Base-by-base conservation (phyloP, 495 filamentous ascomycete species). In the Penicillium pancosmium region DNA sequence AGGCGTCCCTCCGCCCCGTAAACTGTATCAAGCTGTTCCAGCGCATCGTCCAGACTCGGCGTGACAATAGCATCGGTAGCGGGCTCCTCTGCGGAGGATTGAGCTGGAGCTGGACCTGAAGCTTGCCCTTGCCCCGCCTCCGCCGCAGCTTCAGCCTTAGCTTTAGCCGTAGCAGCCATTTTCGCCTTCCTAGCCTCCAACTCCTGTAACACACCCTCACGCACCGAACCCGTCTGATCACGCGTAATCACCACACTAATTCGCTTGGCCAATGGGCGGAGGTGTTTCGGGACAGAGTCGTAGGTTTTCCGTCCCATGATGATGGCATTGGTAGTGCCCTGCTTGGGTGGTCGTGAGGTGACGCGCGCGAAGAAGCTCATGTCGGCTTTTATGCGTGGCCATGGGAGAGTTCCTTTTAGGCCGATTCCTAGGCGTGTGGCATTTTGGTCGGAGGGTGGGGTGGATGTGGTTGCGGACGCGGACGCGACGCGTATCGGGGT, bases 281-380 rank as follows among this genome's bases (percentile, higher is more conserved):
- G 89, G 12, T 74, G 76, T 0, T 73, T 65, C 2, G 93, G 93
- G 4, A 98, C 91, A 46, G 84, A 89, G 27, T 93, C 89, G 86
- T 92, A 98, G 0, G 94, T 97, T 74, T 94, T 97, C 61, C 94
- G 90, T 50, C 94, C 94, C 93, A 98, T 98, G 66, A 98, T 88
- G 23, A 98, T 88, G 0, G 89, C 90, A 68, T 98, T 98, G 0
- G 73, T 73, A 19, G 64, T 71, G 8, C 68, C 65, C 0, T 62
- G 43, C 4, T 18, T 35, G 1, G 72, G 73, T 51, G 79, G 55
- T 12, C 91, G 88, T 58, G 90, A 91, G 4, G 94, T 97, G 7
- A 94, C 88, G 51, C 93, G 87, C 19, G 91, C 91, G 68, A 98
- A 98, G 76, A 96, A 97, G 38, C 82, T 84, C 91, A 98, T 95